Conservation (phyloP, 192 early-diverging fungal genomes). For the Coemansia sp. region DNA sequence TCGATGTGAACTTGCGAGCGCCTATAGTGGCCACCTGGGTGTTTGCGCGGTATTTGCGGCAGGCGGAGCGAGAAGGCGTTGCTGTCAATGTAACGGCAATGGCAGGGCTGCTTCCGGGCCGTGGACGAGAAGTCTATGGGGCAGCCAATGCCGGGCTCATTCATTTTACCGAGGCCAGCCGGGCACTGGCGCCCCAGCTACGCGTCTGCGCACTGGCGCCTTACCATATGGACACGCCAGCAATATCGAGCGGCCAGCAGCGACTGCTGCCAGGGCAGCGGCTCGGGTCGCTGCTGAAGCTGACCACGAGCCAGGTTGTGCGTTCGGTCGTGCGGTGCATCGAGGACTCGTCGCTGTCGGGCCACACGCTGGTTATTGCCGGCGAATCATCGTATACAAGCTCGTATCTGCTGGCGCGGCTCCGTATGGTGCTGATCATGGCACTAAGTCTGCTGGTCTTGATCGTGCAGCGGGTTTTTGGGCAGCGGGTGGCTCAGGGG, state of each 20-base stretch:
- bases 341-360: conserved; percentile 26
- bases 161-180: conserved; percentile 39
- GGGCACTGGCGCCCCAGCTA: conserved; percentile 20
- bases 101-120: conserved; percentile 36
- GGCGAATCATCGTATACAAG: conserved; percentile 34
- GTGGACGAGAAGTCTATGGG: conserved; percentile 43
- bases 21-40: conserved; percentile 37
- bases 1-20: conserved; percentile 36
- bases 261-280: conserved; percentile 35
- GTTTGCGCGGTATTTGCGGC: conserved; percentile 24
- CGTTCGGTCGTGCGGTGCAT: conserved; percentile 36
- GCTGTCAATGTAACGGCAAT: conserved; percentile 40
- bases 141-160: conserved; percentile 43
- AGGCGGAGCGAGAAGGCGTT: conserved; percentile 12
- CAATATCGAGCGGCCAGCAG: conserved; percentile 4
- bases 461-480: conserved; percentile 12
- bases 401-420: conserved; percentile 17
- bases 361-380: conserved; percentile 32
- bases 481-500: conserved; percentile 11
- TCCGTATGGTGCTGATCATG: conserved; percentile 39
- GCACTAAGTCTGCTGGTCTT: conserved; percentile 25
- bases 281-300: conserved; percentile 30
- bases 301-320: conserved; percentile 38
- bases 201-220: conserved; percentile 42
- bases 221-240: conserved; percentile 38